Base-by-base conservation (phyloP, 148 eudicot genomes). In the Selenicereus undatus region DNA sequence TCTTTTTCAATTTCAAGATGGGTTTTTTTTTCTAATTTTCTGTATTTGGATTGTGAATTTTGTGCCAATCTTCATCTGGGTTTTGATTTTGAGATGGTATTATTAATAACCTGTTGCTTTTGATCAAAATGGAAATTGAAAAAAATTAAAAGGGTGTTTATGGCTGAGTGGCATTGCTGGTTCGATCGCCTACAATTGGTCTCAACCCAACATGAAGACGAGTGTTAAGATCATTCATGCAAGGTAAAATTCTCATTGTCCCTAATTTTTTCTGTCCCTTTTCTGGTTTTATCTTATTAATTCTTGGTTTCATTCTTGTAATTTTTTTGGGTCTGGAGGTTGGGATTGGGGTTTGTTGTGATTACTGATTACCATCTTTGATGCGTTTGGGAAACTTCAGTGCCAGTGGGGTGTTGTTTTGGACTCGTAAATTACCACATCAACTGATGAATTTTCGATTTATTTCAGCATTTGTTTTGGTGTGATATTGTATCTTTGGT, bases 181-280 rank as follows among this genome's bases (percentile, higher is more conserved):
- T 69, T 86, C 84, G 14, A 83, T 86, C 43, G 86, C 86, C n/a
- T 86, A 86, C 84, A 86, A 86, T 62, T 86, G 88, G 88, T 86
- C 88, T 14, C 66, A 77, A n/a, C 80, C 88, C 56, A 66, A 78
- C 24, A 84, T 84, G 88, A 86, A 86, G 75, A 66, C 88, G 80
- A 86, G 84, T 50, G 88, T 86, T 13, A 83, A 71, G 83, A 58
- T 86, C 64, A 86, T 86, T 27, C 88, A 86, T 51, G 88, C 86
- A 56, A 86, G 88, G 84, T 86, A 26, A 66, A 11, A 83, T 7
- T 60, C 36, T 54, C 27, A 17, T 17, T 54, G 36, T 3, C 26
- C 79, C 52, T 11, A 11, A 45, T 45, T 79, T 9, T 20, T 20
- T 35, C 24, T 73, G 72, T 13, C 71, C 54, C 29, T 56, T 68